Evolutionary conservation across 192 early-diverging fungal species (phyloP).

Genomic region (Backusella macrospora): DNA sequence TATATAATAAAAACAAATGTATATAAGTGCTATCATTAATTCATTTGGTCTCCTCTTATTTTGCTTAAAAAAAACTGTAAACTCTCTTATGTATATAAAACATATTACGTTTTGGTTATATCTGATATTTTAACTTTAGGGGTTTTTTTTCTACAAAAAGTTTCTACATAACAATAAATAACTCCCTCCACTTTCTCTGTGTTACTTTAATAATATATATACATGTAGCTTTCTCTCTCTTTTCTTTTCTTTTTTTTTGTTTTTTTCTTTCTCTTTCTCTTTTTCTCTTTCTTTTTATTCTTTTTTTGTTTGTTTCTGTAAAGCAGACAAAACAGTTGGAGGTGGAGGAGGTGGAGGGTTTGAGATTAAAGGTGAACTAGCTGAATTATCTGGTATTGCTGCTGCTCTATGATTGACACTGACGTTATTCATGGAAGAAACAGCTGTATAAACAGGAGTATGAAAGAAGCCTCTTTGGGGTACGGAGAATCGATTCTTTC

Average conservation of each 20-base stretch:
- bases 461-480: constrained; percentile 23
- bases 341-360: background rate
- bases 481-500: constrained; percentile 2
- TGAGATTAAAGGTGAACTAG: no score
- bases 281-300: constrained; percentile 7
- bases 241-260: background rate
- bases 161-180: no score
- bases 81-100: no score
- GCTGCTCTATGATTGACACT: constrained; percentile 16
- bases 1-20: background rate
- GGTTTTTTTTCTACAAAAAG: no score
- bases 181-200: no score
- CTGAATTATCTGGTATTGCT: background rate
- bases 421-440: constrained; percentile 18
- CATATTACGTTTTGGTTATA: no score
- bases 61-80: background rate
- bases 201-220: no score
- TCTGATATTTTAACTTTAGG: no score
- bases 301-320: constrained; percentile 22
- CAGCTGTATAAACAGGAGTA: constrained; percentile 1
- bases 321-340: background rate
- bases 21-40: background rate
- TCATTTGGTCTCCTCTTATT: background rate
- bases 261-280: background rate
- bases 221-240: background rate